Evolutionary conservation across 495 filamentous ascomycete species (phyloP), one percentile per base, ranked within the genome.

Genomic region (Bryoglossum gracile): DNA sequence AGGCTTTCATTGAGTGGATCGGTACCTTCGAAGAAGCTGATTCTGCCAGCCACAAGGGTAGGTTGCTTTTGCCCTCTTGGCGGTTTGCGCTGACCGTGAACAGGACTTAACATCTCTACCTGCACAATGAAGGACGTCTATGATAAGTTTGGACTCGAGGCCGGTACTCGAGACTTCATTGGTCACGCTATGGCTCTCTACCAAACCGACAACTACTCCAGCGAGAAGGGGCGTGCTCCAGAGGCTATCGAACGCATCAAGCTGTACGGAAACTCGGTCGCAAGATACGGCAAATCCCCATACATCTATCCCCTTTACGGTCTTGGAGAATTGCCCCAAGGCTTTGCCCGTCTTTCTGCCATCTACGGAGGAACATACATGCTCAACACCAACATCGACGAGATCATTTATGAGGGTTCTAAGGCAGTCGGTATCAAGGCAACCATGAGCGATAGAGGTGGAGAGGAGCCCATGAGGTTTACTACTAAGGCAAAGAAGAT

Each of bases 241-340:
- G 92, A 96, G 61, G 81, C 87, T 42, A 87, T 97, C 62, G 80
- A 86, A 65, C 89, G 89, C 53, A 95, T 97, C 64, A 82, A 88
- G 53, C 77, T 99, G 43, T 99, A 99, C 68, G 92, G 91, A 57
- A 96, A 94, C 74, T 94, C 87, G 21, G 95, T 99, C 75, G 89
- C 92, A 28, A 83, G 94, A 52, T 97, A 97, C 68, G 92, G 92
- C 64, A 97, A 95, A 70, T 95, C 90, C 16, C 92, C 92, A 13
- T 99, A 99, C 70, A 97, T 99, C 71, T 99, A 97, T 72, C 92
- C 92, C 16, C 84, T 96, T 10, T 96, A 99, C 68, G 92, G 92
- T 49, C 78, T 99, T 18, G 92, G 94, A 59, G 92, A 99, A 71
- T 81, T 99, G 28, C 92, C 92, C 21, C 94, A 99, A 73, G 91